Evolutionary conservation across 495 filamentous ascomycete species (phyloP), one percentile per base, ranked within the genome.

Genomic region (Melanomma pulvis-pyrius): DNA sequence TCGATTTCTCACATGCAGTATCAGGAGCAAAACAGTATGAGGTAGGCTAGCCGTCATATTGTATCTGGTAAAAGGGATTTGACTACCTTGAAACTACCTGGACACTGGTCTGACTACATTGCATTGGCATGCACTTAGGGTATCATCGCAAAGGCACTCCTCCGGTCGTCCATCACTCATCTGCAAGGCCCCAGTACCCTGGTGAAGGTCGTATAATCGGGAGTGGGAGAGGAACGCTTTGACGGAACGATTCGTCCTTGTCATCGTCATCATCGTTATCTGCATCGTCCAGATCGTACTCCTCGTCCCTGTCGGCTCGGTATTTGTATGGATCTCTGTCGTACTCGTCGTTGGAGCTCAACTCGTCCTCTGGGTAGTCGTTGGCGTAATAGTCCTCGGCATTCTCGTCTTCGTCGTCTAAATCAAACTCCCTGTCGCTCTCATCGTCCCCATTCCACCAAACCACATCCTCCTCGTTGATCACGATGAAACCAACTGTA

Each of bases 291-390:
- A 78, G 74, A 66, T 84, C 82, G 61, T 76, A 86, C 25, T 84
- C 82, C 60, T 88, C 85, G 34, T 87, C 82, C 53, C 86, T 84
- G 21, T 81, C 83, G 5, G 75, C 75, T 13, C 70, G 70, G 70
- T 83, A 83, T 26, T 80, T 76, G 58, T 86, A 83, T 24, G 82
- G 74, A 17, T 78, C 76, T 46, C 79, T 74, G 52, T 81, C 83
- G 29, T 77, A 77, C 60, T 88, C 85, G 56, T 88, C 86, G 25
- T 83, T 82, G 24, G 78, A 81, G 12, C 79, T 82, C 6, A 87
- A 69, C 57, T 89, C 87, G 53, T 89, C 86, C 54, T 89, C 87
- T 0, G 87, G 87, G 65, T 89, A 89, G 62, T 89, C 87, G 62
- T 87, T 87, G 57, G 81, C 85, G 51, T 87, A 86, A 70, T 83